Conservation (phyloP, 2,329 filamentous ascomycete genomes). For the Arthrobotrys megalospora region DNA sequence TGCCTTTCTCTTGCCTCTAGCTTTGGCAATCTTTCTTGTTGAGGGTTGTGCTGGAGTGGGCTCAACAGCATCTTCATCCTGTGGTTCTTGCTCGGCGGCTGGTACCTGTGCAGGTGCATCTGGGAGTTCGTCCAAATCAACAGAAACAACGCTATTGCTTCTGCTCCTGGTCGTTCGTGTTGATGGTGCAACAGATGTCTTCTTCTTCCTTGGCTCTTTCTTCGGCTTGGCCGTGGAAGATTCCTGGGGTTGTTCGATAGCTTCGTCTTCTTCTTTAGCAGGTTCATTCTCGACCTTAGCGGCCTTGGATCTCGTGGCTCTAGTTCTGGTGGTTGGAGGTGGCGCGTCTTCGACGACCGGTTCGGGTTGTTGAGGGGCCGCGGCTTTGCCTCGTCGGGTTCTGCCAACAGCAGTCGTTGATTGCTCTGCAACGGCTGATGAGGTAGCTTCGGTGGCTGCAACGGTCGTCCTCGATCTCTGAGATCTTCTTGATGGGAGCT, state of each 20-base stretch:
- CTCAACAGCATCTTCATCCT: background rate
- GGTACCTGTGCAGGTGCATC: background rate
- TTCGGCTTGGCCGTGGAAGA: background rate
- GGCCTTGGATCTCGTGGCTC: background rate
- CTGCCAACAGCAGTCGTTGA: background rate
- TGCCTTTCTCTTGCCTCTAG: conserved; percentile 9
- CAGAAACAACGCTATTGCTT: conserved; percentile 15
- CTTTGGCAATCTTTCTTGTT: background rate
- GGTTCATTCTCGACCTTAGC: background rate
- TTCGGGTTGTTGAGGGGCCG: background rate
- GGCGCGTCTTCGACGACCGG: background rate
- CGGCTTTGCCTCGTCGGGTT: conserved; percentile 9
- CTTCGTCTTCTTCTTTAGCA: background rate
- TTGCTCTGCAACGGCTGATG: background rate
- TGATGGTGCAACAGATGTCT: conserved; percentile 4
- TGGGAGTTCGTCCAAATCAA: background rate
- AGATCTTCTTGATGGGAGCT: conserved; percentile 11
- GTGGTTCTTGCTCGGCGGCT: background rate
- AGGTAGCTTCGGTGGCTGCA: conserved; percentile 4
- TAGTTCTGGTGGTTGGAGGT: background rate
- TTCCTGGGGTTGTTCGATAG: background rate
- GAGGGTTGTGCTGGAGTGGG: background rate
- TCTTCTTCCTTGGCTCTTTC: conserved; percentile 15
- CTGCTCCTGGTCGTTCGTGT: background rate
- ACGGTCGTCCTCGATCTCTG: background rate